Conservation (phyloP, 2,329 filamentous ascomycete species). For the Trichoderma sp. region DNA sequence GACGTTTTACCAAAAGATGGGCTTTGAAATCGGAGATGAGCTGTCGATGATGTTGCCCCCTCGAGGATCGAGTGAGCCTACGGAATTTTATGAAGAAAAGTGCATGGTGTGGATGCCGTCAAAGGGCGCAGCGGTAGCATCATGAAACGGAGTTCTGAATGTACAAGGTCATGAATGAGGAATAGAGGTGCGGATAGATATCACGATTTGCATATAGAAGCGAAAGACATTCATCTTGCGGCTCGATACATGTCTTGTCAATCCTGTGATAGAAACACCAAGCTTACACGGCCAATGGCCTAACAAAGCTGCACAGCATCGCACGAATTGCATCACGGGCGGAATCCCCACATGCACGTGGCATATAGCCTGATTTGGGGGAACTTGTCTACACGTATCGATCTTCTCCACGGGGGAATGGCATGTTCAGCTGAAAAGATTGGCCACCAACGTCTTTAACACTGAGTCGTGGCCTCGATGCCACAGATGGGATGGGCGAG, state of each 20-base stretch:
- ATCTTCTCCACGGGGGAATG: slow-evolving; percentile 8
- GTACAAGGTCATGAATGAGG: neutral
- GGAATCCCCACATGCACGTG: slow-evolving; percentile 20
- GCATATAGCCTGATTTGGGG: slow-evolving; percentile 22
- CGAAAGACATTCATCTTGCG: neutral
- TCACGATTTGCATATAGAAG: neutral
- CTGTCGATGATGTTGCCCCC: slow-evolving; percentile 39
- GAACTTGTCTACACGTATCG: neutral
- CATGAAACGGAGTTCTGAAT: neutral
- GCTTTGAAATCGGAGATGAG: slow-evolving; percentile 33
- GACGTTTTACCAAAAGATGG: slow-evolving; percentile 38
- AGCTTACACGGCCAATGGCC: neutral
- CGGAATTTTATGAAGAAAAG: slow-evolving; percentile 35
- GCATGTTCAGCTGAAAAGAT: neutral
- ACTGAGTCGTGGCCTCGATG: neutral
- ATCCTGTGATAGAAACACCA: neutral
- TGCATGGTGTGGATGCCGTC: slow-evolving; percentile 34
- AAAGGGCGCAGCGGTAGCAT: neutral
- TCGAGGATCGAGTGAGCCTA: slow-evolving; percentile 30
- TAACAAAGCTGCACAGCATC: neutral
- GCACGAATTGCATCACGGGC: slow-evolving; percentile 15
- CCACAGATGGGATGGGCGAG: neutral
- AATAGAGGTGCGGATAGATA: neutral
- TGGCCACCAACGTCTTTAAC: neutral
- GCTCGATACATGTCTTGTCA: neutral